Conservation (phyloP, 306 rosid genomes). For the Acacia crassicarpa region DNA sequence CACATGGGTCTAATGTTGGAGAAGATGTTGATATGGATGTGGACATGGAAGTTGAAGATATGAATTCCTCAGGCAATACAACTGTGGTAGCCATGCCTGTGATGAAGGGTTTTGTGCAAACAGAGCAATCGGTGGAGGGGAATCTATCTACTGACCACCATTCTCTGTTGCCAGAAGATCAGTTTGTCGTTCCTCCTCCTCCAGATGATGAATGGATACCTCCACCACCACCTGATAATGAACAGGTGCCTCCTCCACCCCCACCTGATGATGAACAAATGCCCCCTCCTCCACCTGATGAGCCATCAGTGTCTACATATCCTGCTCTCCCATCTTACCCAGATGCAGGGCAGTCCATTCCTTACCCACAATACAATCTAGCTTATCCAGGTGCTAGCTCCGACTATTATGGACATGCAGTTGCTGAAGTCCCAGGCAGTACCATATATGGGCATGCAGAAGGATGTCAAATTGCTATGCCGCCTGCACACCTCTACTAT, state of each 20-base stretch:
- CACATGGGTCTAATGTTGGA: constrained; percentile 36
- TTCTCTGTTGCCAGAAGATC: constrained; percentile 41
- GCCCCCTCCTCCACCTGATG: constrained; percentile 92
- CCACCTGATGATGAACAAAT: constrained; percentile 75
- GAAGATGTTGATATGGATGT: constrained; percentile 99
- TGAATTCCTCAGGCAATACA: constrained; percentile 49
- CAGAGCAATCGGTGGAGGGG: constrained; percentile 45
- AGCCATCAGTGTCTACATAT: constrained; percentile 54
- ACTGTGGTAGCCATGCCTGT: constrained; percentile 24
- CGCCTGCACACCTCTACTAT: constrained; percentile 66
- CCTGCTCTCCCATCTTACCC: constrained; percentile 59
- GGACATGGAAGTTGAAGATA: constrained; percentile 96
- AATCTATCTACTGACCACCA: constrained; percentile 32
- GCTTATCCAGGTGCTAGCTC: constrained; percentile 57
- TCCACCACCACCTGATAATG: constrained; percentile 95
- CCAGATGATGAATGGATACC: constrained; percentile 92
- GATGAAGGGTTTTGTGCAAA: constrained; percentile 34
- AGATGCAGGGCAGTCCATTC: constrained; percentile 58
- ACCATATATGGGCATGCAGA: constrained; percentile 64
- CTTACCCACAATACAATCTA: constrained; percentile 56
- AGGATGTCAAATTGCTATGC: constrained; percentile 51
- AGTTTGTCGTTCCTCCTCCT: constrained; percentile 65
- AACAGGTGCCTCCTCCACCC: constrained; percentile 85
- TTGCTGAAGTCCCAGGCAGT: constrained; percentile 45
- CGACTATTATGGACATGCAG: constrained; percentile 66